phyloP scores from a whole-genome alignment of 2,329 filamentous ascomycete genomes.

The Calonectria hawksworthii region DNA sequence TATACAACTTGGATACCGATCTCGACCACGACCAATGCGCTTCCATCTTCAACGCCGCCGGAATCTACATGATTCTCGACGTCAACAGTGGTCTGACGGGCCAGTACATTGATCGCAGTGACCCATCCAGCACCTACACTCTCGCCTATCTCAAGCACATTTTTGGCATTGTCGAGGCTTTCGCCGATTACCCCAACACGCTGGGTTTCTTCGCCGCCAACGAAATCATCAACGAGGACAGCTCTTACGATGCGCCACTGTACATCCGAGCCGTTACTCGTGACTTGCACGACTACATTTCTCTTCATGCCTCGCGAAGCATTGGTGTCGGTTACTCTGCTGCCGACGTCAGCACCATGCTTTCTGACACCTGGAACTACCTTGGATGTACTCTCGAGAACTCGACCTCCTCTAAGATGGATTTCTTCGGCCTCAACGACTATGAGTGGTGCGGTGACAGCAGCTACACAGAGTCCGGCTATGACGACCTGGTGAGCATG shows the following conservation, averaged over 20 bases:
- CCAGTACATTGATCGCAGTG: conserved; percentile 3
- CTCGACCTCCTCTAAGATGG: not conserved
- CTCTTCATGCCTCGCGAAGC: not conserved
- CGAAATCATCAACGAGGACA: conserved; percentile 11
- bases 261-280: not conserved
- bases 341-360: not conserved
- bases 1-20: not conserved
- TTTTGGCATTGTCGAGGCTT: conserved; percentile 2
- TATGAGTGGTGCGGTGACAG: conserved; percentile 14
- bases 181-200: not conserved
- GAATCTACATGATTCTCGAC: conserved; percentile 14
- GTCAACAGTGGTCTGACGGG: conserved; percentile 3
- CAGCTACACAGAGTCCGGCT: conserved; percentile 3
- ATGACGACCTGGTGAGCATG: not conserved
- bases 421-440: conserved; percentile 9
- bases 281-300: conserved; percentile 9
- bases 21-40: conserved; percentile 3
- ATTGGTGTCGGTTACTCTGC: conserved; percentile 4
- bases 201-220: conserved; percentile 6
- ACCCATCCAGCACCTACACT: conserved; percentile 3
- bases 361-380: not conserved
- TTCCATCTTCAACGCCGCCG: conserved; percentile 5
- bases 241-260: not conserved
- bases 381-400: not conserved
- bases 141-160: conserved; percentile 7